phyloP scores from a whole-genome alignment of 371 early-diverging fungal genomes.

The Umbelopsis sp. region DNA sequence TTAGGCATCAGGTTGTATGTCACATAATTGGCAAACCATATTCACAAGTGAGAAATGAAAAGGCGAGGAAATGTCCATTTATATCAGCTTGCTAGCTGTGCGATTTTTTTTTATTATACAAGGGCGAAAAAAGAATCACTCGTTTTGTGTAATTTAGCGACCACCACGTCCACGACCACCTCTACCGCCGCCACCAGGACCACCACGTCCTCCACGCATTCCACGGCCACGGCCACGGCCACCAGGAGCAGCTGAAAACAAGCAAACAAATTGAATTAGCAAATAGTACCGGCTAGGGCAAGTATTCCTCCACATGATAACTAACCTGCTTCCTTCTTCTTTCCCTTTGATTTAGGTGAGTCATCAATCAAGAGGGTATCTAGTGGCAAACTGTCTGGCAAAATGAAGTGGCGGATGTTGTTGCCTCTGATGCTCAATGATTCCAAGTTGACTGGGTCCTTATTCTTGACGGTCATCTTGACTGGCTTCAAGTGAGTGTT shows the following conservation, averaged over 20 bases:
- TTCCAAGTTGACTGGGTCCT: conserved; percentile 90
- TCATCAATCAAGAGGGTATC: conserved; percentile 97
- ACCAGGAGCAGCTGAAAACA: conserved; percentile 27
- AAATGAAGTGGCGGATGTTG: conserved; percentile 93
- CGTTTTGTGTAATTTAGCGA: conserved; percentile 28
- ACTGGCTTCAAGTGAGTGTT: conserved; percentile 98
- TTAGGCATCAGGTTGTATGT: not conserved
- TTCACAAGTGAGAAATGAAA: too few relatives aligned
- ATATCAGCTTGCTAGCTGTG: conserved; percentile 7
- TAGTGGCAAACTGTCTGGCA: conserved; percentile 94
- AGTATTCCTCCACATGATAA: not conserved
- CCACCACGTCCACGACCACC: conserved; percentile 45
- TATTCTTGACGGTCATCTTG: conserved; percentile 96
- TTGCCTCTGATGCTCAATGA: conserved; percentile 93
- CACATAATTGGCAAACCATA: too few relatives aligned
- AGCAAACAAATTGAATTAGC: not conserved
- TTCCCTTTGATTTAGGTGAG: conserved; percentile 88
- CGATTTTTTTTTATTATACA: conserved; percentile 10
- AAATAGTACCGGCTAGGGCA: not conserved
- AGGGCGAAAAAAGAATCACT: conserved; percentile 14
- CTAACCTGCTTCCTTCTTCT: conserved; percentile 63
- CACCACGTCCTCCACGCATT: conserved; percentile 60
- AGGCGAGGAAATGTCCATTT: not conserved
- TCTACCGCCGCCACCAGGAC: conserved; percentile 53
- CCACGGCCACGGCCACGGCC: conserved; percentile 66